Evolutionary conservation across 257 asterid species (phyloP).

Genomic region (Ligustrum vulgare): DNA sequence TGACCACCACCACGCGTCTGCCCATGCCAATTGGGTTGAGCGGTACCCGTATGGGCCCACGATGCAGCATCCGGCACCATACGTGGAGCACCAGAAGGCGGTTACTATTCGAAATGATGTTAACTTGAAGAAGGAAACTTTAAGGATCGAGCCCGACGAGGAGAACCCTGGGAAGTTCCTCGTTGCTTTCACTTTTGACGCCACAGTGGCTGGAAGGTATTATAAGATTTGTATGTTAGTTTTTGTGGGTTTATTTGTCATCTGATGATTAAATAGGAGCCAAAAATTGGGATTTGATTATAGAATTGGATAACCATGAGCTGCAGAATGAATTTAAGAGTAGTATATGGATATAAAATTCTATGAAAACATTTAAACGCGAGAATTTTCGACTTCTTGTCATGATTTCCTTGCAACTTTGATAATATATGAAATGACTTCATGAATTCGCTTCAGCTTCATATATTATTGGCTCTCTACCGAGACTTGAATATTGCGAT

Average conservation of each 20-base stretch:
- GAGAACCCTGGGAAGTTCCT: constrained; percentile 71
- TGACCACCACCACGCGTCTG: constrained; percentile 70
- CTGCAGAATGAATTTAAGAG: neutral
- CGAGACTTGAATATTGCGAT: neutral
- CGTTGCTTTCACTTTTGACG: constrained; percentile 88
- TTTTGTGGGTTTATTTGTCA: neutral
- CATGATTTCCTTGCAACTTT: neutral
- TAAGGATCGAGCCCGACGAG: constrained; percentile 83
- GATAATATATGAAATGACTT: neutral
- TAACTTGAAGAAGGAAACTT: constrained; percentile 89
- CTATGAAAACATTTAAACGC: neutral
- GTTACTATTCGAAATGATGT: constrained; percentile 92
- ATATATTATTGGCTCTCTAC: neutral
- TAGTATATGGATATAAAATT: neutral
- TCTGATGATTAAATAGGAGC: constrained; percentile 4
- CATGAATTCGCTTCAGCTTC: neutral
- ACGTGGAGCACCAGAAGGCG: constrained; percentile 97
- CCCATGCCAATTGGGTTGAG: constrained; percentile 71
- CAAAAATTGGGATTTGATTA: constrained; percentile 1
- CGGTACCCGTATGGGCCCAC: constrained; percentile 70
- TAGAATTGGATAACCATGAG: neutral
- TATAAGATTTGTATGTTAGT: neutral
- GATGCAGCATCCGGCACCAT: constrained; percentile 64
- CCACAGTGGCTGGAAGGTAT: constrained; percentile 90
- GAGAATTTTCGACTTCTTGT: neutral